These are phyloP conservation scores for Leucocoprinus birnbaumii DNA, from an alignment of 768 basidiomycete species.

Conservation along the genomic window DNA sequence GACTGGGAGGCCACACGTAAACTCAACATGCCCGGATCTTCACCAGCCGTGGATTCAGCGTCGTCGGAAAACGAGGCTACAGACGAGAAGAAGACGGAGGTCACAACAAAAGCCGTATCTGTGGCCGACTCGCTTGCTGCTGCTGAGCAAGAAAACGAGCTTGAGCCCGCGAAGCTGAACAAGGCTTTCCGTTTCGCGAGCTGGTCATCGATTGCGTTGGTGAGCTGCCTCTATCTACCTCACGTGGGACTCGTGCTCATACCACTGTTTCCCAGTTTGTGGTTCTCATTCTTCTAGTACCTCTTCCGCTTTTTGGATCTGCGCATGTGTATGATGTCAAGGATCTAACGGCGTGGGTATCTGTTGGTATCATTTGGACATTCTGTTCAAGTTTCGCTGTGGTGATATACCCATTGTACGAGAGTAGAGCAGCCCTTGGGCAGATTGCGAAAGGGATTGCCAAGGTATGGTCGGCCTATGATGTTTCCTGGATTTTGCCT, in stretches of 20 bases:
- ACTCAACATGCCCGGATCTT: conserved; percentile 52
- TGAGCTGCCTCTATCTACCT: conserved; percentile 29
- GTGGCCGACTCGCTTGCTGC: conserved; percentile 34
- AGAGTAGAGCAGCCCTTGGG: conserved; percentile 66
- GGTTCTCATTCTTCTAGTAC: conserved; percentile 71
- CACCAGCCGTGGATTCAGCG: conserved; percentile 23
- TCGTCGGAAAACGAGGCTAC: conserved; percentile 26
- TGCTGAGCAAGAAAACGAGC: conserved; percentile 46
- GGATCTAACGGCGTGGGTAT: conserved; percentile 79
- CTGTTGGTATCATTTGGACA: conserved; percentile 80
- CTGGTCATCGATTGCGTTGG: conserved; percentile 66
- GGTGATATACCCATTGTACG: conserved; percentile 84
- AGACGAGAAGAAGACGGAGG: conserved; percentile 34
- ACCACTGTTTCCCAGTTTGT: conserved; percentile 36
- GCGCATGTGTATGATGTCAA: conserved; percentile 61
- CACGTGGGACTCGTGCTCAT: conserved; percentile 1
- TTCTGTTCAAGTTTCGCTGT: conserved; percentile 75
- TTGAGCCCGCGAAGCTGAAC: conserved; percentile 60
- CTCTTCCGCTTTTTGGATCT: conserved; percentile 85
- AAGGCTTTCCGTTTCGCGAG: conserved; percentile 83
- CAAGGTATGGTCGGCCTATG: conserved; percentile 41
- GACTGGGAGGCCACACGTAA: conserved; percentile 78
- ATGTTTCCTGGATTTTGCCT: not conserved
- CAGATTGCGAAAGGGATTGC: conserved; percentile 59
- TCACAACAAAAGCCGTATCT: conserved; percentile 21